Evolutionary conservation across 192 early-diverging fungal genomes (phyloP), one percentile per base, ranked within the genome.

Genomic region (Anaeromyces robustus): DNA sequence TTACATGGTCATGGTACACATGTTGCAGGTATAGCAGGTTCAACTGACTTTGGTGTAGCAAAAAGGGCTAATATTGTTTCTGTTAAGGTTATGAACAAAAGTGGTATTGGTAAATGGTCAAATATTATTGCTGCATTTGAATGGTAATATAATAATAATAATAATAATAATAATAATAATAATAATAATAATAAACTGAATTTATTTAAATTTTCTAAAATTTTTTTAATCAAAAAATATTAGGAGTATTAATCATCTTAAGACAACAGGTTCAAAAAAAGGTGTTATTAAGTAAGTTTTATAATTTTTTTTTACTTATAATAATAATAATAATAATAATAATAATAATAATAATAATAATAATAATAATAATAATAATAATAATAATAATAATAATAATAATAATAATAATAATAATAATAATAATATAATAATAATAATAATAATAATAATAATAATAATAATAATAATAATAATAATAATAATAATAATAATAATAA

Each of bases 41-140:
- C 83, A 26, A 85, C 82, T 30, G 86, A 81, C 30, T 92, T 86
- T 82, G 92, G 92, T 80, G 90, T 93, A 41, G 92, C 92, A 77
- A 93, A 92, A 81, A 84, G 85, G 59, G 92, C 86, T n/a, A 86
- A 77, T 26, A 41, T 93, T 30, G 83, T 89, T 43, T 85, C 84
- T 52, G 89, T 93, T 39, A 90, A 92, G 80, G 90, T 92, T 29
- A 84, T 93, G 43, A 86, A 87, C 81, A 84, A 81, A 30, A 2
- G 59, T 28, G 92, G 92, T 52, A 80, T 81, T n/a, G 92, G 92
- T 28, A 77, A 87, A 26, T 87, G 80, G 80, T 82, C 87, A 29
- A 84, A 83, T 80, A 78, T 93, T 9, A 86, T 93, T 77, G 85
- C 84, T 12, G 92, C 86, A 31, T 84, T 92, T 78, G 86, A 86